Conservation (phyloP, 2,329 filamentous ascomycete genomes). For the Tolypocladium tundrense region DNA sequence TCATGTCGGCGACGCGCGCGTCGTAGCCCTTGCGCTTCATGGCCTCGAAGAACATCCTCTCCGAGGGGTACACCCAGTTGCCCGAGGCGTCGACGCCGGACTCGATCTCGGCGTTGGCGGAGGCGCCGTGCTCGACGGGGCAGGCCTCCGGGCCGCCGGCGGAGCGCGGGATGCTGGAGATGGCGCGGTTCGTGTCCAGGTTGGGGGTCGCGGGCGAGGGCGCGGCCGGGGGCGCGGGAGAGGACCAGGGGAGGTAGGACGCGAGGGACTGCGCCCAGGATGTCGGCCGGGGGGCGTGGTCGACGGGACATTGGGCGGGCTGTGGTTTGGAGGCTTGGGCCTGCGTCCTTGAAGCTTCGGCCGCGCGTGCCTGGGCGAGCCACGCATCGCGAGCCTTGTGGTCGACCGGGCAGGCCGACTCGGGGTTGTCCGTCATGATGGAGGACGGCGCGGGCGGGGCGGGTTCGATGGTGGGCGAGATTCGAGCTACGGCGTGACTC, state of each 20-base stretch:
- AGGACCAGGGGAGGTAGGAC: conserved; percentile 30
- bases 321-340: not conserved
- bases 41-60: conserved; percentile 96
- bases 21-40: conserved; percentile 85
- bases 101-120: conserved; percentile 69
- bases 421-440: conserved; percentile 15
- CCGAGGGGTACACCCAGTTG: conserved; percentile 96
- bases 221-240: conserved; percentile 12
- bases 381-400: conserved; percentile 81
- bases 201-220: conserved; percentile 5
- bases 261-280: conserved; percentile 34
- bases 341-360: conserved; percentile 26
- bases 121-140: conserved; percentile 28
- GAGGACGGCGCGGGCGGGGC: not conserved
- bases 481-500: not conserved
- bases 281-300: conserved; percentile 18
- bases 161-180: conserved; percentile 70
- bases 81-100: conserved; percentile 63
- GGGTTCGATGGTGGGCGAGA: not conserved
- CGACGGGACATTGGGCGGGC: conserved; percentile 21
- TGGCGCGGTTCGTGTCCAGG: conserved; percentile 58
- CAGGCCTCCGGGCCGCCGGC: conserved; percentile 18
- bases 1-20: conserved; percentile 65
- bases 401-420: conserved; percentile 69
- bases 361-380: conserved; percentile 58